These are phyloP conservation scores for Kickxella alabastrina DNA, from an alignment of 192 early-diverging fungal species.

Conservation along the genomic window DNA sequence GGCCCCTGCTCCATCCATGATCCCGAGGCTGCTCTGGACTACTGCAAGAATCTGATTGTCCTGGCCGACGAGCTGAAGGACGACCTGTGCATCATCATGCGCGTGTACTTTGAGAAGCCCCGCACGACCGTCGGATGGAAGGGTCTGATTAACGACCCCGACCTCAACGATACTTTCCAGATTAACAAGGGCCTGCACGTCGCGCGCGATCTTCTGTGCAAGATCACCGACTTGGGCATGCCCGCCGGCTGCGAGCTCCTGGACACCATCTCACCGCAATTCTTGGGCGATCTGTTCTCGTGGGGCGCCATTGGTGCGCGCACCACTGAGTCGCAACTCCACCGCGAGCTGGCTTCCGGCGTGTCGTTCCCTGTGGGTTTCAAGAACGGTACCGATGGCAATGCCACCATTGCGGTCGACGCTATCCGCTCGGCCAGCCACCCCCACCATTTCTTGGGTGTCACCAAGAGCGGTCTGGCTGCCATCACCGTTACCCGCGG, in stretches of 20 bases:
- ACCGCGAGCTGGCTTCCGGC: constrained; percentile 91
- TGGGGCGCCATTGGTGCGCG: constrained; percentile 98
- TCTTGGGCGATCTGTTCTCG: constrained; percentile 85
- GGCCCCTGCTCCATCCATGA: constrained; percentile 98
- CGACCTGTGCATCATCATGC: constrained; percentile 88
- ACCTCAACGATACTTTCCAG: constrained; percentile 75
- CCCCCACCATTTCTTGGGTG: constrained; percentile 89
- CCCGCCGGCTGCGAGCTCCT: constrained; percentile 87
- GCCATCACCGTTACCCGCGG: constrained; percentile 85
- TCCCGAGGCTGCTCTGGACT: constrained; percentile 76
- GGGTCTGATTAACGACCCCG: constrained; percentile 79
- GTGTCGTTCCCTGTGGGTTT: constrained; percentile 96
- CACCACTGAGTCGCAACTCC: constrained; percentile 93
- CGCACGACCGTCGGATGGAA: constrained; percentile 93
- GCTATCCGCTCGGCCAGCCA: constrained; percentile 67
- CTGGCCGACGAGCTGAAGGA: constrained; percentile 63
- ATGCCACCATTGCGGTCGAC: constrained; percentile 67
- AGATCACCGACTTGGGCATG: constrained; percentile 77
- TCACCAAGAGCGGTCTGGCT: constrained; percentile 91
- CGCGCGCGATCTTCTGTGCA: constrained; percentile 73
- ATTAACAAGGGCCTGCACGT: constrained; percentile 95
- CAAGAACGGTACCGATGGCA: constrained; percentile 98
- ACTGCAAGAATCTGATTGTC: constrained; percentile 62
- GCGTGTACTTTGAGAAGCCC: constrained; percentile 98
- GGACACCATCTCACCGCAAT: constrained; percentile 96